Percentiles rank a stretch among this genome's conserved stretches.
These are phyloP conservation scores for Chlorella sp. DNA, from an alignment of 139 green algal species.

Conservation along the genomic window DNA sequence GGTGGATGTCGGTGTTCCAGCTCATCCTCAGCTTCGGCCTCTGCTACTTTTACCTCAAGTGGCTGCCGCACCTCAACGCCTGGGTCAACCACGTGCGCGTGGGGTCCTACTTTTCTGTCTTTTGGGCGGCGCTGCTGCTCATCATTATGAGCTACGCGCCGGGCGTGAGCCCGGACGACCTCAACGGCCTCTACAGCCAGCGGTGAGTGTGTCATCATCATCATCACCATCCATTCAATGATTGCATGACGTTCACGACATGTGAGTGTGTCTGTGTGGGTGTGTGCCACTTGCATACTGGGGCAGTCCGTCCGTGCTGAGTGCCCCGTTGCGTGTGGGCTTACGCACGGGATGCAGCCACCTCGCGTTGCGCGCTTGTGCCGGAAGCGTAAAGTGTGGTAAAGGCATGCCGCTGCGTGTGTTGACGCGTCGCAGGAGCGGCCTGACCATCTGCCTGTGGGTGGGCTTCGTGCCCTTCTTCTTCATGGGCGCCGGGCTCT, in stretches of 20 bases:
- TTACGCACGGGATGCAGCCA: too few relatives aligned
- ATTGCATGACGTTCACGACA: too few relatives aligned
- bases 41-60: constrained; percentile 6
- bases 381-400: too few relatives aligned
- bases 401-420: too few relatives aligned
- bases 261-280: too few relatives aligned
- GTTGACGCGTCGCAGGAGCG: too few relatives aligned
- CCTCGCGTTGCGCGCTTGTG: too few relatives aligned
- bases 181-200: neutral
- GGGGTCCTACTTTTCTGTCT: constrained; percentile 8
- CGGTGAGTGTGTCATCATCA: neutral
- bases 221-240: too few relatives aligned
- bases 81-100: constrained; percentile 18
- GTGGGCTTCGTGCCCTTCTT: neutral
- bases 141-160: constrained; percentile 8
- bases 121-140: constrained; percentile 15
- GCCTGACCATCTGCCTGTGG: constrained; percentile 4
- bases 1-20: constrained; percentile 1
- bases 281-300: too few relatives aligned
- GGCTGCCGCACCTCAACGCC: constrained; percentile 6
- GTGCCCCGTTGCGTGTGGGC: too few relatives aligned
- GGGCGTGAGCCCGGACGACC: neutral
- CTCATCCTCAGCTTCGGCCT: neutral
- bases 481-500: neutral
- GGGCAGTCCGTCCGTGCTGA: too few relatives aligned